Evolutionary conservation across 164 flowering plant species (phyloP).

Genomic region (Dillenia turbinata): DNA sequence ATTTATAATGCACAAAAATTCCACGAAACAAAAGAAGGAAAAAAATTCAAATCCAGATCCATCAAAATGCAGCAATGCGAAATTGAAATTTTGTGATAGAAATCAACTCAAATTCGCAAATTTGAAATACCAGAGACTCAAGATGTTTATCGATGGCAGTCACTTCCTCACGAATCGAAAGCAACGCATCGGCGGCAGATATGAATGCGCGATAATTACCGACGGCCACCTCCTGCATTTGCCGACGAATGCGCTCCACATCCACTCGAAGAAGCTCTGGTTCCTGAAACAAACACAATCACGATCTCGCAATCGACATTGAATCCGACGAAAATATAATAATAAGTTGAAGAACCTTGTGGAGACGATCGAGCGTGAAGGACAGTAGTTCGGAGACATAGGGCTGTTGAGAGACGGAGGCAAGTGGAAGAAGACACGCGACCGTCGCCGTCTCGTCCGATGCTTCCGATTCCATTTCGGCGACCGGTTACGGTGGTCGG

Average conservation of each 20-base stretch:
- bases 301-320: background rate
- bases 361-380: constrained; percentile 98
- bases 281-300: constrained; percentile 38
- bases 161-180: constrained; percentile 68
- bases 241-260: constrained; percentile 87
- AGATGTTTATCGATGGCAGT: constrained; percentile 79
- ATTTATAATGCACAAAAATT: no score
- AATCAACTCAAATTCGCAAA: no score
- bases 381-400: constrained; percentile 98
- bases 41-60: no score
- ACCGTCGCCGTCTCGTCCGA: constrained; percentile 30
- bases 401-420: constrained; percentile 78
- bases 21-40: no score
- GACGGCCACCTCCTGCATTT: constrained; percentile 98
- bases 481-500: no score
- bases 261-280: constrained; percentile 96
- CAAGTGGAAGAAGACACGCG: constrained; percentile 55
- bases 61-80: no score
- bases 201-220: constrained; percentile 92
- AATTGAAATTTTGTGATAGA: no score
- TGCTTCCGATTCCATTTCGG: constrained; percentile 31
- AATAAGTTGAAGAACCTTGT: constrained; percentile 48
- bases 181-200: constrained; percentile 88
- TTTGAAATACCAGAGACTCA: constrained; percentile 59
- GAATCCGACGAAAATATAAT: background rate